Percentiles rank a stretch among this genome's conserved stretches.
Evolutionary conservation across 371 early-diverging fungal species (phyloP).

Genomic region (Umbelopsis sp.): DNA sequence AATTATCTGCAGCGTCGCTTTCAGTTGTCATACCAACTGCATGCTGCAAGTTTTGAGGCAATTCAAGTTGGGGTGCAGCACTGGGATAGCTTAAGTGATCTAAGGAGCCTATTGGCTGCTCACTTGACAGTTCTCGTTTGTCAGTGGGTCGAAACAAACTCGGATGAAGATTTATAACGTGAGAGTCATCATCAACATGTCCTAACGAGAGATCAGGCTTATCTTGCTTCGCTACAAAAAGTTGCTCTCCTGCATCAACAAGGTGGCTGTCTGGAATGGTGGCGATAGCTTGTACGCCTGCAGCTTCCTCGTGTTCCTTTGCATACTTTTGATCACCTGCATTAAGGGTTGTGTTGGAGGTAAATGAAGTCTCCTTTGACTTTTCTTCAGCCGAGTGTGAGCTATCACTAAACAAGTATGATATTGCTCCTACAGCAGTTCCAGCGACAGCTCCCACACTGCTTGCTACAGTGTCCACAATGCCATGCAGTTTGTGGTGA

Average conservation of each 20-base stretch:
- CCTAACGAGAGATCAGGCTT: not conserved
- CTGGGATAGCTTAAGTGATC: not conserved
- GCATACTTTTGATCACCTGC: not conserved
- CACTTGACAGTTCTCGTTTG: not conserved
- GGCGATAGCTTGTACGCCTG: not conserved
- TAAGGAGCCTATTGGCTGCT: not conserved
- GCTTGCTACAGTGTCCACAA: not conserved
- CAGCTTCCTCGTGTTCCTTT: not conserved
- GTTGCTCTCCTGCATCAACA: not conserved
- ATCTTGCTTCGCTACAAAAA: not conserved
- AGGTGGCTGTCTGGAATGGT: not conserved
- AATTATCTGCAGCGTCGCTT: no score
- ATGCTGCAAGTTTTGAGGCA: not conserved
- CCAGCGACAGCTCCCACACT: slow-evolving; percentile 5
- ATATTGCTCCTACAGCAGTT: slow-evolving; percentile 3
- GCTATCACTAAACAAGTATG: not conserved
- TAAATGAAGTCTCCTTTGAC: not conserved
- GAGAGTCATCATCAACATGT: not conserved
- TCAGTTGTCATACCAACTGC: no score
- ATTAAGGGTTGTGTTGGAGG: not conserved
- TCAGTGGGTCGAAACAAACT: not conserved
- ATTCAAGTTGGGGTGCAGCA: not conserved
- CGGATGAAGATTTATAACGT: not conserved
- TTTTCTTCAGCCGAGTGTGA: not conserved
- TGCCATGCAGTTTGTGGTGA: not conserved